Evolutionary conservation across 2,329 filamentous ascomycete genomes (phyloP).

Genomic region (Aspergillus pseudoviridinutans): DNA sequence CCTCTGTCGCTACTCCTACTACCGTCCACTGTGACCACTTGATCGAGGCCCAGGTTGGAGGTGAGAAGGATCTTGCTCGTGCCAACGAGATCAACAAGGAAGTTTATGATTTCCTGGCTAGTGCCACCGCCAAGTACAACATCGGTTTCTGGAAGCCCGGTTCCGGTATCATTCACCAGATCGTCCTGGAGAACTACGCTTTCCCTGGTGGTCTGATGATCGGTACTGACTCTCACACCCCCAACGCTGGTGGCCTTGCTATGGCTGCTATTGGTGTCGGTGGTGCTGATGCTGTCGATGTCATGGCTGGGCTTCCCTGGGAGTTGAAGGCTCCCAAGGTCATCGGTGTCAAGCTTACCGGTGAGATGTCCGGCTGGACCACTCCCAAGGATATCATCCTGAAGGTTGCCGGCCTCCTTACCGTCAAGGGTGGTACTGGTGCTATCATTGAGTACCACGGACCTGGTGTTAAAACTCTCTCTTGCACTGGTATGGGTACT

Average conservation of each 20-base stretch:
- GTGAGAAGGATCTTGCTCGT: slow-evolving; percentile 86
- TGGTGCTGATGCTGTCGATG: slow-evolving; percentile 97
- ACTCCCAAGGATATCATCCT: slow-evolving; percentile 95
- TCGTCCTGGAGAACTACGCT: slow-evolving; percentile 96
- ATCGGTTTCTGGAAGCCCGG: slow-evolving; percentile 99
- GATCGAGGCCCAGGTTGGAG: slow-evolving; percentile 95
- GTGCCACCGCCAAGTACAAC: slow-evolving; percentile 97
- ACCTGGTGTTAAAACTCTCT: slow-evolving; percentile 70
- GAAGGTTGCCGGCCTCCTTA: slow-evolving; percentile 93
- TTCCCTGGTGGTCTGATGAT: slow-evolving; percentile 98
- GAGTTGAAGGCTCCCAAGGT: slow-evolving; percentile 97
- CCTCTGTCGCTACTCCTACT: slow-evolving; percentile 85
- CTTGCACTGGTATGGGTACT: slow-evolving; percentile 82
- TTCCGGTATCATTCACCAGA: slow-evolving; percentile 99
- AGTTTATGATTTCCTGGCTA: slow-evolving; percentile 95
- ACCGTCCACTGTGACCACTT: slow-evolving; percentile 99
- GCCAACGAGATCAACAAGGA: slow-evolving; percentile 96
- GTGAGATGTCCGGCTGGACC: slow-evolving; percentile 84
- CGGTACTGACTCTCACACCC: slow-evolving; percentile 96
- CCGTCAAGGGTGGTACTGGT: slow-evolving; percentile 96
- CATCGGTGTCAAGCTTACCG: slow-evolving; percentile 93
- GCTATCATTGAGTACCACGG: slow-evolving; percentile 61
- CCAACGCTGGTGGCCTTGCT: slow-evolving; percentile 93
- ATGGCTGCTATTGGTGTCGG: slow-evolving; percentile 95
- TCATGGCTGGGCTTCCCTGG: slow-evolving; percentile 96